Evolutionary conservation across 495 filamentous ascomycete species (phyloP), one percentile per base, ranked within the genome.

Genomic region (Apiosordaria backusii): DNA sequence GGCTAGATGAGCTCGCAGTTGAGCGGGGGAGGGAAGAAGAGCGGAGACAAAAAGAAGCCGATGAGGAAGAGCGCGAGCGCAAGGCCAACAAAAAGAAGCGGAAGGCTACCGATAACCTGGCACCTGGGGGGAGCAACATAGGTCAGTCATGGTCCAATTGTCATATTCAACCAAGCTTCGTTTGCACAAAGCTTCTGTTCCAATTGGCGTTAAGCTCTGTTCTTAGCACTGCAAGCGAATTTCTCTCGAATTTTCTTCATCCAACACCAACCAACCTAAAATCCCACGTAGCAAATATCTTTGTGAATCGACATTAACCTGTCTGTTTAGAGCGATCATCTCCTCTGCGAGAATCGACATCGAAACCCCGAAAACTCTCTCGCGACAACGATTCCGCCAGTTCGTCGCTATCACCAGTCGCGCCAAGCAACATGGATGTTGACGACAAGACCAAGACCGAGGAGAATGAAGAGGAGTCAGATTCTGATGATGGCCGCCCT

Each of bases 401-500:
- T 71, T 88, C 86, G 50, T 93, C 92, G 4, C 83, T 84, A 40
- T 89, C 83, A 50, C 82, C 82, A n/a, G 78, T 84, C 21, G 79
- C 79, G 57, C 80, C 82, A 4, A 75, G 76, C 55, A 79, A 79
- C 29, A 83, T 84, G 78, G 80, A 82, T 40, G 76, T 81, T 29
- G 81, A 83, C 66, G 78, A 81, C 64, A 83, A 86, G 71, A 65
- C 75, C 16, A 83, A 84, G 58, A 76, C 74, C 13, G 78, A 80
- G 23, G 77, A 82, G 35, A 78, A 78, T 45, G 75, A 82, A 60
- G 83, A 75, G 76, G 84, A 88, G 57, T 87, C 84, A 23, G 87
- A 85, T 65, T 87, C 87, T 85, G 84, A 82, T 77, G 89, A 91
- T 71, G 93, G 92, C 75, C 90, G 89, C 4, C 85, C 89, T n/a